Conservation (phyloP, 2,329 filamentous ascomycete genomes). For the Aspergillus flavus region DNA sequence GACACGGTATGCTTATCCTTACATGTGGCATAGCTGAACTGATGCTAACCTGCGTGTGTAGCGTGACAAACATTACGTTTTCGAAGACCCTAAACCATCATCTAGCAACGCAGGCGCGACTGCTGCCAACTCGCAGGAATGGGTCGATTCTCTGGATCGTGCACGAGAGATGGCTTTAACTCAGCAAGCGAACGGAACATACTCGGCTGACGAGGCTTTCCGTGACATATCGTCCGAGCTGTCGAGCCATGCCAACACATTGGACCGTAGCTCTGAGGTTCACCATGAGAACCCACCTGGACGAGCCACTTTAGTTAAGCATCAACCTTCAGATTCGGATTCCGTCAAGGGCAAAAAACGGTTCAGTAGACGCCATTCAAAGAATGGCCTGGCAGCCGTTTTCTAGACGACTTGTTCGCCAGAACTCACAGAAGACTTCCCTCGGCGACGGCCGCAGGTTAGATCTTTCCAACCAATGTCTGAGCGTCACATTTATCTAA, state of each 20-base stretch:
- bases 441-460: neutral
- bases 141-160: slow-evolving; percentile 85
- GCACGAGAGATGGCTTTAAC: slow-evolving; percentile 82
- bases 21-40: slow-evolving; percentile 12
- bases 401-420: slow-evolving; percentile 57
- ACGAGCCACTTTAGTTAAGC: slow-evolving; percentile 49
- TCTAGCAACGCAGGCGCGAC: slow-evolving; percentile 64
- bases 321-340: slow-evolving; percentile 51
- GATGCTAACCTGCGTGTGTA: slow-evolving; percentile 46
- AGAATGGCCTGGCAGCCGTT: slow-evolving; percentile 87
- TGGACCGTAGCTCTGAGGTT: slow-evolving; percentile 45
- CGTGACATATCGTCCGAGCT: slow-evolving; percentile 70
- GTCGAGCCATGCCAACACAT: slow-evolving; percentile 62
- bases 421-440: neutral
- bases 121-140: slow-evolving; percentile 78
- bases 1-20: slow-evolving; percentile 74
- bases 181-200: slow-evolving; percentile 68
- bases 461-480: neutral
- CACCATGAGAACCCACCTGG: slow-evolving; percentile 41
- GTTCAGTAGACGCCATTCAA: slow-evolving; percentile 92
- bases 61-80: slow-evolving; percentile 87
- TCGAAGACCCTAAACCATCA: slow-evolving; percentile 85
- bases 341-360: slow-evolving; percentile 62
- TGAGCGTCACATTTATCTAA: neutral
- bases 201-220: slow-evolving; percentile 68